phyloP scores from a whole-genome alignment of 2,329 filamentous ascomycete genomes.

The Fusarium sp. region DNA sequence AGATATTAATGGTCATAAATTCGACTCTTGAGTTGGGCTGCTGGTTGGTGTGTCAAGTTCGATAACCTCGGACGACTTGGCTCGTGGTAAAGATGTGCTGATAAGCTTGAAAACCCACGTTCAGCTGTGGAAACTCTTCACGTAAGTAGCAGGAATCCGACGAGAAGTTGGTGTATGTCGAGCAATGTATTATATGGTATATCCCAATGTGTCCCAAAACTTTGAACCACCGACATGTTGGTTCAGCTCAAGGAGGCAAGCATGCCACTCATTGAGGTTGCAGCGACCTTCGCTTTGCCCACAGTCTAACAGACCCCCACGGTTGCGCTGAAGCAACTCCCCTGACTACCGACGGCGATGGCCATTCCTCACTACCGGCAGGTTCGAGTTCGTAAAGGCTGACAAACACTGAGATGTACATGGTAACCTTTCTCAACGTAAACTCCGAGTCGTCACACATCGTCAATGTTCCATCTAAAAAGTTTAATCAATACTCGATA shows the following conservation, averaged over 20 bases:
- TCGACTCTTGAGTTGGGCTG: background rate
- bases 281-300: slow-evolving; percentile 43
- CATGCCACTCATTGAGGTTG: background rate
- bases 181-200: background rate
- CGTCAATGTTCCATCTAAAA: slow-evolving; percentile 42
- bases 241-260: background rate
- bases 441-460: slow-evolving; percentile 47
- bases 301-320: slow-evolving; percentile 41
- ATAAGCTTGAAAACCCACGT: background rate
- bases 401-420: slow-evolving; percentile 47
- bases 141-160: background rate
- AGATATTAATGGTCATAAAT: fast-evolving
- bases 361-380: slow-evolving; percentile 41
- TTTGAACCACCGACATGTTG: background rate
- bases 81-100: background rate
- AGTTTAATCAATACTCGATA: slow-evolving; percentile 13
- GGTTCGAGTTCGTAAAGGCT: slow-evolving; percentile 50
- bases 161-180: background rate
- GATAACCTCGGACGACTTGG: too few species aligned
- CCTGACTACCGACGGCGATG: slow-evolving; percentile 32
- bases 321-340: slow-evolving; percentile 43
- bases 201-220: background rate
- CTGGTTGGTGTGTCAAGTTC: too few species aligned
- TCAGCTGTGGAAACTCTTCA: background rate
- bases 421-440: slow-evolving; percentile 46